Evolutionary conservation across 1,284 basidiomycete genomes (phyloP), one percentile per base, ranked within the genome.

Genomic region (Somion occarium): DNA sequence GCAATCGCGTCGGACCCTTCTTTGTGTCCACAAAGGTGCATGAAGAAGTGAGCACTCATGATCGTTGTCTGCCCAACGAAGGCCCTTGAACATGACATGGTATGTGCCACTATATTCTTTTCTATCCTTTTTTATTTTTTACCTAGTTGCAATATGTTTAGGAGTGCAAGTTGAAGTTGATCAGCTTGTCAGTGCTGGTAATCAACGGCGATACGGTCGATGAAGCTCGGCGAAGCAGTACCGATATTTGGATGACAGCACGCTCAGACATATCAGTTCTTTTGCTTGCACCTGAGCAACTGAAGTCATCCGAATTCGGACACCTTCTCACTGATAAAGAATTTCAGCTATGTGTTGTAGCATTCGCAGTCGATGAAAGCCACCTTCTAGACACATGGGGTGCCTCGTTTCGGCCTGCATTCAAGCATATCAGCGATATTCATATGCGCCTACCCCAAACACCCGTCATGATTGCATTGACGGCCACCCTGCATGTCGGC

Each of bases 231-330:
- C n/a, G 3, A 48, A 49, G 13, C 3, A 49, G 50, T 15, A 44
- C 46, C 15, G 56, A 49, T n/a, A n/a, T 66, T 2, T 68, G 65
- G 64, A 45, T 26, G 1, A 45, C 19, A 18, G 55, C 53, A 7
- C 41, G 27, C 1, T 19, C 4, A 15, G 44, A n/a, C 2, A 24
- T 49, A 1, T 22, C 55, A 2, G 52, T 68, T 38, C 51, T 70
- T 2, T 44, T 68, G 15, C 48, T 68, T 4, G 64, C 64, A 3
- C 68, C 64, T 0, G 65, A 70, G 53, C 55, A 62, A 49, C 55
- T 70, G 3, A 38, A 49, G 3, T 56, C 53, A 1, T 39, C 50
- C 9, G 54, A 54, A 1, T 63, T 61, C 38, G 49, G 53, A 4
- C 24, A 25, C 3, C 44, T 62, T 3, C 27, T 64, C 5, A 22